Percentiles rank a stretch among this genome's conserved stretches.
phyloP scores from a whole-genome alignment of 139 green algal genomes.

The Coelastrella sp. region DNA sequence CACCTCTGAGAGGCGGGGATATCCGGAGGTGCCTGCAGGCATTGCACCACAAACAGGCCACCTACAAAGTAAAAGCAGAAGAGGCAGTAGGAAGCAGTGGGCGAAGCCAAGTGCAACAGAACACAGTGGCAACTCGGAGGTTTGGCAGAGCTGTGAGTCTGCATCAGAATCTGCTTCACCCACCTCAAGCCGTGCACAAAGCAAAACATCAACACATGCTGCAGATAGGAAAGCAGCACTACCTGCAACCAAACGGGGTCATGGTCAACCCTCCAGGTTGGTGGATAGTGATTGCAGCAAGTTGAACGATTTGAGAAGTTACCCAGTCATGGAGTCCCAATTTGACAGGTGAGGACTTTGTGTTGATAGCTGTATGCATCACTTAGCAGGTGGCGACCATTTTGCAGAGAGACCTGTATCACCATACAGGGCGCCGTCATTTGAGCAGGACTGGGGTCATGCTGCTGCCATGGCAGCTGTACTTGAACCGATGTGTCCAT shows the following conservation, averaged over 20 bases:
- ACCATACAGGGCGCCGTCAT: too few species aligned
- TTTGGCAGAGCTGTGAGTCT: conserved; percentile 12
- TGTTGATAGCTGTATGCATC: too few species aligned
- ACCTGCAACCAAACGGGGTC: not conserved
- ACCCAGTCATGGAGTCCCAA: not conserved
- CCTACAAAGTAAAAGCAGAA: not conserved
- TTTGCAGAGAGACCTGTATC: too few species aligned
- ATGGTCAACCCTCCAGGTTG: not conserved
- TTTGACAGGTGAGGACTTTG: not conserved
- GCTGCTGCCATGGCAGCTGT: too few species aligned
- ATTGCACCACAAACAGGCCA: not conserved
- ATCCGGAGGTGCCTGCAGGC: conserved; percentile 2
- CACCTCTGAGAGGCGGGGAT: not conserved
- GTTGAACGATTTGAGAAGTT: not conserved
- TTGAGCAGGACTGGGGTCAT: too few species aligned
- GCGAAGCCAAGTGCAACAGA: not conserved
- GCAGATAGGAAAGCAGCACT: not conserved
- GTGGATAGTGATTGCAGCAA: not conserved
- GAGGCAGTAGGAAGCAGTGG: not conserved
- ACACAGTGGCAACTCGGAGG: not conserved
- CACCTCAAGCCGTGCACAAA: not conserved
- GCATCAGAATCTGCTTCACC: not conserved
- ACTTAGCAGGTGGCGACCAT: too few species aligned
- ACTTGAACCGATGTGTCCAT: too few species aligned
- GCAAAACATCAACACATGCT: not conserved